Conservation (phyloP, 208 protist genomes). For the Acanthamoeba lenticulata region DNA sequence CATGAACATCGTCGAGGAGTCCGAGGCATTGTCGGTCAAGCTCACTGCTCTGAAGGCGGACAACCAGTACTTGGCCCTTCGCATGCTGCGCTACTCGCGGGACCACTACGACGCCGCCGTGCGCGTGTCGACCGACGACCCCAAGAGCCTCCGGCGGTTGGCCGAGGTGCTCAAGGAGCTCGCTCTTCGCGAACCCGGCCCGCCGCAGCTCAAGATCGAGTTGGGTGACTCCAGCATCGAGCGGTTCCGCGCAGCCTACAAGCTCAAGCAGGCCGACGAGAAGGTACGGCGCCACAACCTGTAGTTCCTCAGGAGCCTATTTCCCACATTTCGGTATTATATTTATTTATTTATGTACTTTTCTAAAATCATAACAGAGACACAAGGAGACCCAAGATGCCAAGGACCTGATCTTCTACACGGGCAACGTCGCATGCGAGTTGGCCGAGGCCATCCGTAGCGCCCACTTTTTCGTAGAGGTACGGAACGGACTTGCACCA, state of each 20-base stretch:
- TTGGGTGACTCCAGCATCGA: conserved; percentile 57
- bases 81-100: conserved; percentile 60
- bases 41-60: conserved; percentile 25
- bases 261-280: conserved; percentile 14
- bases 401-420: neutral
- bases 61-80: conserved; percentile 64
- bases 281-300: too few relatives aligned
- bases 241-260: conserved; percentile 24
- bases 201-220: conserved; percentile 46
- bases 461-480: conserved; percentile 60
- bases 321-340: too few relatives aligned
- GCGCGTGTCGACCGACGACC: conserved; percentile 56
- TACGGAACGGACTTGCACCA: too few relatives aligned
- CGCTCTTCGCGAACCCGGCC: neutral
- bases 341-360: too few relatives aligned
- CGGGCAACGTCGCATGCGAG: conserved; percentile 63
- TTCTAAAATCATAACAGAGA: too few relatives aligned
- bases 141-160: conserved; percentile 61
- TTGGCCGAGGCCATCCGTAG: conserved; percentile 24
- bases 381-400: neutral
- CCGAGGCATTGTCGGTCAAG: conserved; percentile 59
- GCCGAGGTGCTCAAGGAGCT: conserved; percentile 62
- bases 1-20: conserved; percentile 72
- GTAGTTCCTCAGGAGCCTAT: too few relatives aligned
- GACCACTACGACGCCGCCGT: conserved; percentile 66